Evolutionary conservation across 768 basidiomycete species (phyloP).

Genomic region (Boletellus sp.): DNA sequence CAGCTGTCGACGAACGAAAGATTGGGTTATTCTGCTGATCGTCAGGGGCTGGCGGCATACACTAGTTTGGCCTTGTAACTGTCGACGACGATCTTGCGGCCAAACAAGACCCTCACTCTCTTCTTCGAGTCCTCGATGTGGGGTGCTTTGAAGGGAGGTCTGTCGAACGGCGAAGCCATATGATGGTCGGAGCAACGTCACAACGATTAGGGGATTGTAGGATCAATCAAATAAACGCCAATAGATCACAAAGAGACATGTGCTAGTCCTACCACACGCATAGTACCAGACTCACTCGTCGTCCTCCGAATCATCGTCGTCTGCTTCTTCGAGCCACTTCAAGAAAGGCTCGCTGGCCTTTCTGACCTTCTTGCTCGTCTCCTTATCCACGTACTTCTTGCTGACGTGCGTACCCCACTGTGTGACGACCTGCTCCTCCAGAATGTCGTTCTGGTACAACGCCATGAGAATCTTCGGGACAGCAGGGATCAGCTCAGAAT

Average conservation of each 20-base stretch:
- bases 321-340: slow-evolving; percentile 92
- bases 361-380: slow-evolving; percentile 91
- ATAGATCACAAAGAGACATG: slow-evolving; percentile 13
- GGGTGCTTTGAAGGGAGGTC: slow-evolving; percentile 38
- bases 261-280: not conserved
- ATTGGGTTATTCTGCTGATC: not conserved
- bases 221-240: slow-evolving; percentile 4
- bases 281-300: slow-evolving; percentile 17
- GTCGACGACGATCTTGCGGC: slow-evolving; percentile 51
- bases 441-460: slow-evolving; percentile 86
- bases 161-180: slow-evolving; percentile 15
- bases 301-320: slow-evolving; percentile 60
- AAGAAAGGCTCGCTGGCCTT: slow-evolving; percentile 95
- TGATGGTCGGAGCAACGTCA: not conserved
- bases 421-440: slow-evolving; percentile 86
- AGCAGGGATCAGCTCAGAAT: slow-evolving; percentile 65
- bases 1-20: slow-evolving; percentile 42
- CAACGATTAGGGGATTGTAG: not conserved
- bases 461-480: slow-evolving; percentile 93
- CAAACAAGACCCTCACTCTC: slow-evolving; percentile 53
- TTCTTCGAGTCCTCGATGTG: slow-evolving; percentile 47
- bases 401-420: slow-evolving; percentile 96
- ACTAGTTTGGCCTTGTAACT: slow-evolving; percentile 55
- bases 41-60: slow-evolving; percentile 36
- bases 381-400: slow-evolving; percentile 95